These are phyloP conservation scores for Saccharum hybrid DNA, from an alignment of 202 grass and related monocot genomes.

Conservation along the genomic window DNA sequence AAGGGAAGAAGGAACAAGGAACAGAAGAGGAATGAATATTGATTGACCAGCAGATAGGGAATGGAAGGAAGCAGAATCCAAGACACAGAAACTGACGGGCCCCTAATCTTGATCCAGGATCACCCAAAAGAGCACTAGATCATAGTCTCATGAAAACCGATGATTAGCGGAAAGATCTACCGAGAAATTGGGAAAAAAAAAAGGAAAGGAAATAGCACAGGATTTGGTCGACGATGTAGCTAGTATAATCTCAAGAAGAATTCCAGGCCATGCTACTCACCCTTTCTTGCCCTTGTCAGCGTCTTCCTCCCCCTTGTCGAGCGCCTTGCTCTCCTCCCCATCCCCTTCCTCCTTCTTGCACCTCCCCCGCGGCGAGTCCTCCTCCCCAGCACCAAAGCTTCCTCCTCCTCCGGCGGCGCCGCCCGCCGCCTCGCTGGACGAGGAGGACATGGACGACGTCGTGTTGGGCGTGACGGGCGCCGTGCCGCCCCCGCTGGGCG, in stretches of 20 bases:
- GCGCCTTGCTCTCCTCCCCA: constrained; percentile 48
- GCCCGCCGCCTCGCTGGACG: constrained; percentile 60
- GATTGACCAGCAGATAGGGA: constrained; percentile 11
- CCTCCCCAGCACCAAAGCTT: constrained; percentile 8
- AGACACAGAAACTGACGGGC: not conserved
- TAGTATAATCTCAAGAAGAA: constrained; percentile 28
- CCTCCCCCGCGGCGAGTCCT: constrained; percentile 48
- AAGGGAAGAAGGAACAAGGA: constrained; percentile 8
- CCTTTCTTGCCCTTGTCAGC: constrained; percentile 76
- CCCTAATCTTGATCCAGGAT: not conserved
- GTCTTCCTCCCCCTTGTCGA: constrained; percentile 46
- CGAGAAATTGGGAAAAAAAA: constrained; percentile 3
- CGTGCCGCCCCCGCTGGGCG: constrained; percentile 35
- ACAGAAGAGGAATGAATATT: constrained; percentile 26
- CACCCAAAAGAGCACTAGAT: not conserved
- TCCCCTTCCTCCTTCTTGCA: constrained; percentile 65
- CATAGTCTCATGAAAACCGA: not conserved
- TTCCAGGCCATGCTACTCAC: constrained; percentile 39
- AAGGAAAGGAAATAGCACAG: not conserved
- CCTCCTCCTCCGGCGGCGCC: not conserved
- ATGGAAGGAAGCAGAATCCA: constrained; percentile 43
- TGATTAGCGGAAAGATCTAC: constrained; percentile 14
- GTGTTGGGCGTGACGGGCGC: constrained; percentile 68
- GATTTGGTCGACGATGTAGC: constrained; percentile 10
- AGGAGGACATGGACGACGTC: constrained; percentile 70